Percentiles rank a stretch among this genome's conserved stretches.
Evolutionary conservation across 2,329 filamentous ascomycete species (phyloP).

Genomic region (Alternaria arbusti): DNA sequence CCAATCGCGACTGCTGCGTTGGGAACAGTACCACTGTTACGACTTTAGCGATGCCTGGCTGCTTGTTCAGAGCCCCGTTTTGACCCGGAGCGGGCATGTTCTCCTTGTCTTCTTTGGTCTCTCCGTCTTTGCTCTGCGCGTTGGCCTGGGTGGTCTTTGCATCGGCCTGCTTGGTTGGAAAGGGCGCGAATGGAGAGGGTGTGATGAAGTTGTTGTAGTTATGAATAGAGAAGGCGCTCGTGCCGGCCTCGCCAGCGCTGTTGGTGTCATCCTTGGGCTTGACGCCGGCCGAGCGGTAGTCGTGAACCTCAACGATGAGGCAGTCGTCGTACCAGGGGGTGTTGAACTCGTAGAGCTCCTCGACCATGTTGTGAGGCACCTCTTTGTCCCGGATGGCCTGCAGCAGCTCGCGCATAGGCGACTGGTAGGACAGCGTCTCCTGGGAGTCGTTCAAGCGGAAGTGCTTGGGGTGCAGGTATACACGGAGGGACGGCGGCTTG

Average conservation of each 20-base stretch:
- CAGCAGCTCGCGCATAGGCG: conserved; percentile 82
- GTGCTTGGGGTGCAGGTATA: conserved; percentile 84
- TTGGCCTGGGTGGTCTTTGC: conserved; percentile 33
- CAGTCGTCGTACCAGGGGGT: conserved; percentile 90
- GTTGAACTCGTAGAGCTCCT: conserved; percentile 72
- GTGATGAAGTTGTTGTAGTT: conserved; percentile 91
- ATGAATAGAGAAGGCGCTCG: conserved; percentile 81
- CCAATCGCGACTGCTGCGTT: conserved; percentile 75
- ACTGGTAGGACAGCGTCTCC: conserved; percentile 89
- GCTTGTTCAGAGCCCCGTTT: conserved; percentile 55
- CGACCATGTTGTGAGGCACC: conserved; percentile 86
- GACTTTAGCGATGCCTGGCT: conserved; percentile 59
- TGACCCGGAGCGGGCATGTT: conserved; percentile 62
- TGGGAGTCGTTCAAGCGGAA: conserved; percentile 88
- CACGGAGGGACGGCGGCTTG: conserved; percentile 78
- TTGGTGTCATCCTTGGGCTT: conserved; percentile 59
- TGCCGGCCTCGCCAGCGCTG: conserved; percentile 63
- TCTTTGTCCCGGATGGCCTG: conserved; percentile 79
- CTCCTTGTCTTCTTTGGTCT: conserved; percentile 59
- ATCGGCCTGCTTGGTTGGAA: conserved; percentile 54
- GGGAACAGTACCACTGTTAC: conserved; percentile 85
- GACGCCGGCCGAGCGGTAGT: conserved; percentile 75
- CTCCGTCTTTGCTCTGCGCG: conserved; percentile 27
- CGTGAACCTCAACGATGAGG: conserved; percentile 91
- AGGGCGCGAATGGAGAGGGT: conserved; percentile 83